Conservation (phyloP, 805 yeast species). For the Lipomyces mesembrius region DNA sequence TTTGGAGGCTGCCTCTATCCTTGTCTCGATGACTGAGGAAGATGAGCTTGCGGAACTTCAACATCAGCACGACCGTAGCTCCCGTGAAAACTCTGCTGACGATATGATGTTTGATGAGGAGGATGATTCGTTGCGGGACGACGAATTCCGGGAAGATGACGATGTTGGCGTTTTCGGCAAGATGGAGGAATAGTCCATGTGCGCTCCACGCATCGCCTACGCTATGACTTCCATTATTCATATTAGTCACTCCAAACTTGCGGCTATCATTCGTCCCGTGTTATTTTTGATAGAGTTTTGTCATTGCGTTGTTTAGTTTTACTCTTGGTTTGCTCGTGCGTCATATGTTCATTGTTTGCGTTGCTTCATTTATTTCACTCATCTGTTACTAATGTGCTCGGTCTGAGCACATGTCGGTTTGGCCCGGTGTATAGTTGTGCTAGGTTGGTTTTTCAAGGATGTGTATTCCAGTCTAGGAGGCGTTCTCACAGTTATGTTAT, state of each 20-base stretch:
- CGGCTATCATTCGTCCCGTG: not conserved
- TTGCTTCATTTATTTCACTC: constrained; percentile 2
- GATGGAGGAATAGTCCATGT: constrained; percentile 44
- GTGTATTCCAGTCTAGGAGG: constrained; percentile 6
- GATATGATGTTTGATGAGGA: constrained; percentile 41
- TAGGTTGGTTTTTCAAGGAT: not conserved
- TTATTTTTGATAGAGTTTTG: constrained; percentile 7
- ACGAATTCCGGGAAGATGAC: constrained; percentile 38
- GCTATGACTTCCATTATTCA: not conserved
- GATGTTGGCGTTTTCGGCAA: constrained; percentile 47
- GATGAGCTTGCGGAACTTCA: constrained; percentile 27
- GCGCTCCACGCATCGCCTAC: not conserved
- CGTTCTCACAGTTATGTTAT: constrained; percentile 8
- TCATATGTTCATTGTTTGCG: constrained; percentile 8
- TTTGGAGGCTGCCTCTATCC: constrained; percentile 64
- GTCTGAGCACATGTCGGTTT: constrained; percentile 4
- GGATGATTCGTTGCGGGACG: constrained; percentile 41
- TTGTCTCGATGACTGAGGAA: constrained; percentile 71
- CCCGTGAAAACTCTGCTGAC: constrained; percentile 22
- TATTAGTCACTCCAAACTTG: not conserved
- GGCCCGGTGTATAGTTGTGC: constrained; percentile 5
- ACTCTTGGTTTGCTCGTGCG: constrained; percentile 4
- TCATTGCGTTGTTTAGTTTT: constrained; percentile 2
- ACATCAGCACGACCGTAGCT: constrained; percentile 8
- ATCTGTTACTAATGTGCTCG: not conserved